These are phyloP conservation scores for Westerdykella sp. DNA, from an alignment of 2,329 filamentous ascomycete species.

Conservation along the genomic window DNA sequence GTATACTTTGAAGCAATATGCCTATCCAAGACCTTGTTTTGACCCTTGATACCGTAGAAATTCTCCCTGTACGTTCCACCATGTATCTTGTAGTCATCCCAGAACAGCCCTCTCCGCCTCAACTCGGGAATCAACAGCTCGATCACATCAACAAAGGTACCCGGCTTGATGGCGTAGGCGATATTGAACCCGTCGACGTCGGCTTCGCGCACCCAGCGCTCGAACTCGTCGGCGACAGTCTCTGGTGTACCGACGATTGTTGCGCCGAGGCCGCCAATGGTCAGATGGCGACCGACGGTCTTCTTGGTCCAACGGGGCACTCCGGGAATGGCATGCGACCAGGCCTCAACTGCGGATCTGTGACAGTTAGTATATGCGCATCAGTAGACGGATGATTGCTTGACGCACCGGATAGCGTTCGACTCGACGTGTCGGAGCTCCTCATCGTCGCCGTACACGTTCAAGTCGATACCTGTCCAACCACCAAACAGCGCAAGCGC, in stretches of 20 bases:
- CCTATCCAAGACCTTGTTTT: conserved; percentile 42
- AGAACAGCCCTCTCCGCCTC: conserved; percentile 53
- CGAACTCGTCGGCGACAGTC: conserved; percentile 59
- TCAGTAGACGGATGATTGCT: conserved; percentile 37
- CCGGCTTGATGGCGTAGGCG: conserved; percentile 58
- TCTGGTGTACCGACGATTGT: conserved; percentile 55
- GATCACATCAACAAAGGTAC: conserved; percentile 60
- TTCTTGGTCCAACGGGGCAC: conserved; percentile 63
- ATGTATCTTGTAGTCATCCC: conserved; percentile 44
- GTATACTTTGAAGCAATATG: conserved; percentile 46
- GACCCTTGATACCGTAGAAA: conserved; percentile 45
- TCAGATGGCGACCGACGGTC: conserved; percentile 59
- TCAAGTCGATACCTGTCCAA: conserved; percentile 62
- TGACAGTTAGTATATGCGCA: neutral
- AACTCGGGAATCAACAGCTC: conserved; percentile 55
- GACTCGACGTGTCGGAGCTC: conserved; percentile 54
- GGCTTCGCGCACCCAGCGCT: conserved; percentile 59
- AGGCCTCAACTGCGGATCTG: conserved; percentile 15
- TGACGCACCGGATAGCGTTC: conserved; percentile 39
- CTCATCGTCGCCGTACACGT: conserved; percentile 53
- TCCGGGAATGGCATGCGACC: conserved; percentile 11
- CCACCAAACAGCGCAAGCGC: conserved; percentile 64
- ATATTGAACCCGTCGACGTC: conserved; percentile 70
- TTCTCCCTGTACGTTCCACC: conserved; percentile 57
- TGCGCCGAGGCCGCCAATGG: conserved; percentile 59